Base-by-base conservation (phyloP, 495 filamentous ascomycete genomes). In the Cladorrhinum samala region DNA sequence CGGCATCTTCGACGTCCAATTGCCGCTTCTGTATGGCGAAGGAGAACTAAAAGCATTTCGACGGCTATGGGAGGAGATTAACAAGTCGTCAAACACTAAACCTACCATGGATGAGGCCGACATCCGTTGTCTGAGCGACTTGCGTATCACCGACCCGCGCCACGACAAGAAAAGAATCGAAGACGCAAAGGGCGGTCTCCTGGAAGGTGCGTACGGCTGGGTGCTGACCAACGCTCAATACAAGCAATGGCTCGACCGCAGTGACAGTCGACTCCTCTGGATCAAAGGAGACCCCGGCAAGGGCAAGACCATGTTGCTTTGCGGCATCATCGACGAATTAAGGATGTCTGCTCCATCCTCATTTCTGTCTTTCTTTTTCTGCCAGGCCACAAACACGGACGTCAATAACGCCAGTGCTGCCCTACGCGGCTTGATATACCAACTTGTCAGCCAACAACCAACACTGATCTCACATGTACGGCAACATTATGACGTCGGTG, bases 301-400 rank as follows among this genome's bases (percentile, higher is more conserved):
- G 48, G 72, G 75, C 38, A 77, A 76, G 63, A 77, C 74, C 1
- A 78, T 78, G 74, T 61, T 77, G 0, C 48, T 79, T 9, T 70
- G 59, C 17, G 70, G 69, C 3, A 69, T 76, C 30, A 70, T 74
- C 25, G 51, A 75, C 20, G 61, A 75, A n/a, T 50, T 76, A 27
- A 38, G 55, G 27, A 7, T 43, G 75, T 14, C 65, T 64, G 5
- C 77, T 68, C 3, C 13, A 11, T 17, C 20, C 5, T 3, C 11
- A 18, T 11, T 20, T 19, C 27, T 44, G 16, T 13, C 41, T 9
- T 44, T 19, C 58, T 79, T 79, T 60, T 76, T 79, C 57, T 78
- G 71, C 47, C 68, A 77, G 56, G 65, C 61, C 36, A 64, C 64
- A 27, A 56, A 70, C 45, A 21, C 45, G 5, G 52, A 53, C 2